Percentiles rank a stretch among this genome's conserved stretches.
phyloP scores from a whole-genome alignment of 768 basidiomycete genomes.

The Sutorius australiensis region DNA sequence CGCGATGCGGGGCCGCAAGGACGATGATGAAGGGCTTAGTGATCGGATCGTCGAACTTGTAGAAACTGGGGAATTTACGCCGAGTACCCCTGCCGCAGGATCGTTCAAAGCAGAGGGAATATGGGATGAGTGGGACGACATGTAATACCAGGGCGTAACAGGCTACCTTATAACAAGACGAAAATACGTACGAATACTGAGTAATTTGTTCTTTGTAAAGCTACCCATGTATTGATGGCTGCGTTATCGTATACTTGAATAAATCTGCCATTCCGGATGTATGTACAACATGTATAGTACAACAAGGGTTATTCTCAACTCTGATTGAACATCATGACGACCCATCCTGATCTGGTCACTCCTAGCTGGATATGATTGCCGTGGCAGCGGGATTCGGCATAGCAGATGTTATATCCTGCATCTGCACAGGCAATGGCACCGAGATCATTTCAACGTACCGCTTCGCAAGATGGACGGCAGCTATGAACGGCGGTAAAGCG shows the following conservation, averaged over 20 bases:
- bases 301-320: background rate
- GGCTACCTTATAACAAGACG: background rate
- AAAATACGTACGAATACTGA: constrained; percentile 2
- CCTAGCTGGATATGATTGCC: background rate
- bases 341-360: background rate
- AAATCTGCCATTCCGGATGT: background rate
- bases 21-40: constrained; percentile 53
- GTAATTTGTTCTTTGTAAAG: constrained; percentile 17
- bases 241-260: background rate
- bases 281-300: constrained; percentile 14
- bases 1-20: constrained; percentile 58
- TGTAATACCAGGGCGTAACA: constrained; percentile 33
- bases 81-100: constrained; percentile 29
- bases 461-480: constrained; percentile 4
- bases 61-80: constrained; percentile 59
- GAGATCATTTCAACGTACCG: constrained; percentile 4
- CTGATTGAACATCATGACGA: background rate
- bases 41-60: constrained; percentile 66
- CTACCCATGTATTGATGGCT: background rate
- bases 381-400: background rate
- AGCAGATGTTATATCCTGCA: background rate
- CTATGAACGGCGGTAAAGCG: constrained; percentile 16
- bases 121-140: constrained; percentile 81
- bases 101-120: constrained; percentile 20
- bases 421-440: constrained; percentile 8